Percentiles rank a stretch among this genome's conserved stretches.
Evolutionary conservation across 176 grass and related monocot species (phyloP).

Genomic region (Oryza meridionalis): DNA sequence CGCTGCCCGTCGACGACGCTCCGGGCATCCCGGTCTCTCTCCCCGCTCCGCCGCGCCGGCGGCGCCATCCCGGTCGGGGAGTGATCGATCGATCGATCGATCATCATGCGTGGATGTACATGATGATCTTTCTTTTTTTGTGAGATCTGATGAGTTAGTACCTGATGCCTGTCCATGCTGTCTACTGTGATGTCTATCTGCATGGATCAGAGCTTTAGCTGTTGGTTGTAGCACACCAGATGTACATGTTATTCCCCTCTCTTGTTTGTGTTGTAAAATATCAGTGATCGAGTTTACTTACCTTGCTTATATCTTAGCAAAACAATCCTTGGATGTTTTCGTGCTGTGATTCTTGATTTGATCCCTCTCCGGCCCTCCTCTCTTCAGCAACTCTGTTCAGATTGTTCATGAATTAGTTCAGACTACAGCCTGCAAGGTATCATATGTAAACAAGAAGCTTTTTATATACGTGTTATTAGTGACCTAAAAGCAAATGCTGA

Average conservation of each 20-base stretch:
- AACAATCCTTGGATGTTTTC: neutral
- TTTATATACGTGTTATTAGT: too few relatives aligned
- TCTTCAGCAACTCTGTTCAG: neutral
- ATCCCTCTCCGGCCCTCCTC: neutral
- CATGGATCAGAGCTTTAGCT: neutral
- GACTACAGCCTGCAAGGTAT: too few relatives aligned
- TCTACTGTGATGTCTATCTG: neutral
- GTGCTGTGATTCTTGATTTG: neutral
- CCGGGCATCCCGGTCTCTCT: constrained; percentile 48
- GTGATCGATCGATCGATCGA: neutral
- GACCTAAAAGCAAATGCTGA: too few relatives aligned
- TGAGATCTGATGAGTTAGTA: neutral
- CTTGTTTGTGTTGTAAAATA: neutral
- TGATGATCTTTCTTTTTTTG: neutral
- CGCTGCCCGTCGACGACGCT: constrained; percentile 1
- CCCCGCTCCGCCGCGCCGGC: constrained; percentile 58
- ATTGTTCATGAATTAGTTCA: neutral
- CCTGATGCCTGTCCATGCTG: neutral
- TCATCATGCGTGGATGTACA: neutral
- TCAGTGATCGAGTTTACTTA: neutral
- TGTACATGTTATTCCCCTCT: neutral
- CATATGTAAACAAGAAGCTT: too few relatives aligned
- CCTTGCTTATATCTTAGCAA: neutral
- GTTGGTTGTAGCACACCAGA: neutral
- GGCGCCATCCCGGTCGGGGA: constrained; percentile 34